A percentile compares a stretch with the other conserved stretches of the same genome.
phyloP scores from a whole-genome alignment of 75 land plant species.

The Pinus tabuliformis region DNA sequence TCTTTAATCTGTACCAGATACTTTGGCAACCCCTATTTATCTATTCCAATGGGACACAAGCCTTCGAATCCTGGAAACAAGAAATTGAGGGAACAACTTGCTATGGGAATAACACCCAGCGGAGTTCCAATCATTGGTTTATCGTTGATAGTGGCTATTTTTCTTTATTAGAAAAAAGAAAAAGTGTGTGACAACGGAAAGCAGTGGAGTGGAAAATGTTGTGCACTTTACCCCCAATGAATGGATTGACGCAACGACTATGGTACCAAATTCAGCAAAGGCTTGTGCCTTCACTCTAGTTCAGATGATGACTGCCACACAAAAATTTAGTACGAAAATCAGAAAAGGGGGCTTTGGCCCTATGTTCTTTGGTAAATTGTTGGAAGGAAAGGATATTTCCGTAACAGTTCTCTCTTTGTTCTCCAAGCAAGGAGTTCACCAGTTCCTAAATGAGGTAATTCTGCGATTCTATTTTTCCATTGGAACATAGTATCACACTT shows the following conservation, averaged over 20 bases:
- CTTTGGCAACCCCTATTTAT: background rate
- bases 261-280: constrained; percentile 4
- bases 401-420: constrained; percentile 37
- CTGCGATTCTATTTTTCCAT: background rate
- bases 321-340: constrained; percentile 40
- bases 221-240: background rate
- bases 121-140: background rate
- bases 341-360: constrained; percentile 53
- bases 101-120: background rate
- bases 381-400: constrained; percentile 36
- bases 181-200: background rate
- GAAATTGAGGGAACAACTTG: background rate
- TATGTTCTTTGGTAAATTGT: constrained; percentile 33
- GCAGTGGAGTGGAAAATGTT: background rate
- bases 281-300: constrained; percentile 22
- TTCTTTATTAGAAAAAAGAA: no score
- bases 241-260: background rate
- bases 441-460: constrained; percentile 42
- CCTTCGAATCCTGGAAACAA: background rate
- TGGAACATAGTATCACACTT: background rate
- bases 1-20: background rate
- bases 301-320: constrained; percentile 39
- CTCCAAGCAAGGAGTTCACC: constrained; percentile 39
- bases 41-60: no score
- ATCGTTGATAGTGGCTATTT: background rate